Base-by-base conservation (phyloP, 1,139 yeast species). In the Blastobotrys serpentis region DNA sequence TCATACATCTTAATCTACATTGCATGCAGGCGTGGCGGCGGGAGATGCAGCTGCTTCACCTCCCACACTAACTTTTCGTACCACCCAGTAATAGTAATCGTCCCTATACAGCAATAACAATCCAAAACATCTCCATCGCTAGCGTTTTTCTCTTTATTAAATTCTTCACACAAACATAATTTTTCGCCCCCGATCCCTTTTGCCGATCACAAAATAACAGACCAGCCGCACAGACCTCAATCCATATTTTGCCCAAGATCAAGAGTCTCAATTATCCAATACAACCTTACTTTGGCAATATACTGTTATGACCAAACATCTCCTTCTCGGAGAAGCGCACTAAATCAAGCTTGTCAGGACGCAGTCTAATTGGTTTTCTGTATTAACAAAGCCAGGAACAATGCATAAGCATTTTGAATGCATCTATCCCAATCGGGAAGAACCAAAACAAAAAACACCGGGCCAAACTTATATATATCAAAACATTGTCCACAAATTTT, bases 361-460 rank as follows among this genome's bases (percentile, higher is more conserved):
- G 26, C 10, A 10, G 26, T 23, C 10, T 23, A 23, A 23, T 23
- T 23, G 26, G 10, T 23, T 23, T 23, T 23, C 26, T 23, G 26
- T 5, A 10, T 23, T 5, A 23, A 23, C 5, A 23, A 6, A 29
- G n/a, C 32, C 32, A 29, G 32, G 32, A 29, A 29, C 32, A 29
- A 29, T 11, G 32, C 40, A 36, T 36, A n/a, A n/a, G n/a, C n/a
- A n/a, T n/a, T n/a, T 17, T 10, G 16, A 18, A n/a, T 19, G 40
- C 40, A 36, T 11, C 19, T 36, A n/a, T 18, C 40, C 40, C 40
- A 19, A 36, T 36, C 25, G 40, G 40, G 40, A 5, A 36, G 19
- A 4, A 36, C 7, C 40, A 36, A 36, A 36, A 36, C 40, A 36
- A 33, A 23, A 33, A 14, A 36, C 40, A 36, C 8, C 19, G 10